Percentiles rank a stretch among this genome's conserved stretches.
phyloP scores from a whole-genome alignment of 2,329 filamentous ascomycete genomes.

The Ceratocystis variospora region DNA sequence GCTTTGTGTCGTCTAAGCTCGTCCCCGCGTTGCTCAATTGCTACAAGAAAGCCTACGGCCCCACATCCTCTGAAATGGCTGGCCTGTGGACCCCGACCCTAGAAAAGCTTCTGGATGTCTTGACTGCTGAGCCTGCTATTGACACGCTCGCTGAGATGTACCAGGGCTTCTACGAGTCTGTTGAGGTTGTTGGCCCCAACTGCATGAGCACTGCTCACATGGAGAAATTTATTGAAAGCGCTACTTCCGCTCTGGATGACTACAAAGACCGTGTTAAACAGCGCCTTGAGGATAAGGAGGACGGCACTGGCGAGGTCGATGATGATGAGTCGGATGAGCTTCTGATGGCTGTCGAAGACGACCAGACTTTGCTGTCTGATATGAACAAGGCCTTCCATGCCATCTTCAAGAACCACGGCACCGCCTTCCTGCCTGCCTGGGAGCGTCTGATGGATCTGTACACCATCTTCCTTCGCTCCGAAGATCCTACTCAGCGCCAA shows the following conservation, averaged over 20 bases:
- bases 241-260: conserved; percentile 75
- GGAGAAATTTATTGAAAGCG: conserved; percentile 73
- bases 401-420: conserved; percentile 92
- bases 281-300: conserved; percentile 68
- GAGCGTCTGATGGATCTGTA: conserved; percentile 76
- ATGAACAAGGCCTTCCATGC: conserved; percentile 99
- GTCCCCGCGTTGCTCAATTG: conserved; percentile 86
- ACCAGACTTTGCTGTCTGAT: conserved; percentile 88
- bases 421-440: conserved; percentile 75
- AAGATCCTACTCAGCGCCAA: conserved; percentile 81
- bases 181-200: conserved; percentile 82
- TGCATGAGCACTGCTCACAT: conserved; percentile 69
- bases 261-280: conserved; percentile 77
- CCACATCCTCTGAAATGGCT: conserved; percentile 63
- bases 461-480: conserved; percentile 65
- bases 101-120: conserved; percentile 81
- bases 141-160: conserved; percentile 98
- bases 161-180: conserved; percentile 97
- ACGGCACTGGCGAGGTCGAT: conserved; percentile 63
- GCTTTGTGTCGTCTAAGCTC: conserved; percentile 86
- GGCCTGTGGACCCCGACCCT: conserved; percentile 74
- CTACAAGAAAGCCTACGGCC: conserved; percentile 83
- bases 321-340: conserved; percentile 82
- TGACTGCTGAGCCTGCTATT: conserved; percentile 85
- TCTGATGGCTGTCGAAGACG: conserved; percentile 86